Conservation (phyloP, 2,329 filamentous ascomycete genomes). For the Pseudocercospora vitis region DNA sequence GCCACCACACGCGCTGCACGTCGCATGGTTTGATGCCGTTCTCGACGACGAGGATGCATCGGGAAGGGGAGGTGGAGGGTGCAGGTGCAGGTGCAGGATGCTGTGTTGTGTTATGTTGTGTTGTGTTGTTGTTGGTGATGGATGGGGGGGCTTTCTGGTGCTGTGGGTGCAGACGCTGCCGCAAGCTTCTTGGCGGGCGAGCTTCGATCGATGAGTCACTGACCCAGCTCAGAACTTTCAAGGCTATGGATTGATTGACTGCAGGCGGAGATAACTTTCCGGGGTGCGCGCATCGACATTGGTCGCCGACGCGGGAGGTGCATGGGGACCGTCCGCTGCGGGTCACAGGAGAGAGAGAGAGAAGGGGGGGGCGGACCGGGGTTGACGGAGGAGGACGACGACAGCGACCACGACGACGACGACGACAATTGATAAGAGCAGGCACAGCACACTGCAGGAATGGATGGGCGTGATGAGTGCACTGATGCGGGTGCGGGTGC, state of each 20-base stretch:
- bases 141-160: no score
- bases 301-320: no score
- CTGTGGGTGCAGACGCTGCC: no score
- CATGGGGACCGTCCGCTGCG: no score
- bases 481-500: no score
- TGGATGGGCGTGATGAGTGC: background rate
- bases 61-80: no score
- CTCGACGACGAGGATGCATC: no score
- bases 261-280: constrained; percentile 1
- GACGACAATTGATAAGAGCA: no score
- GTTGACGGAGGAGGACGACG: background rate
- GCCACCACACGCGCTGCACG: background rate
- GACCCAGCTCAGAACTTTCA: background rate
- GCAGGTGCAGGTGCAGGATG: background rate
- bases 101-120: background rate
- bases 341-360: no score
- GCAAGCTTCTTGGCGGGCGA: no score
- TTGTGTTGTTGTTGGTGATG: background rate
- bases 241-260: background rate
- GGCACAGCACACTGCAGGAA: background rate
- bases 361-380: background rate
- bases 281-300: no score
- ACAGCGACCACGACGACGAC: background rate
- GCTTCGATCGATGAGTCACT: constrained; percentile 1
- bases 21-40: background rate